A percentile compares a stretch with the other conserved stretches of the same genome.
These are phyloP conservation scores for Stagonosporopsis vannaccii DNA, from an alignment of 2,329 filamentous ascomycete species.

Conservation along the genomic window DNA sequence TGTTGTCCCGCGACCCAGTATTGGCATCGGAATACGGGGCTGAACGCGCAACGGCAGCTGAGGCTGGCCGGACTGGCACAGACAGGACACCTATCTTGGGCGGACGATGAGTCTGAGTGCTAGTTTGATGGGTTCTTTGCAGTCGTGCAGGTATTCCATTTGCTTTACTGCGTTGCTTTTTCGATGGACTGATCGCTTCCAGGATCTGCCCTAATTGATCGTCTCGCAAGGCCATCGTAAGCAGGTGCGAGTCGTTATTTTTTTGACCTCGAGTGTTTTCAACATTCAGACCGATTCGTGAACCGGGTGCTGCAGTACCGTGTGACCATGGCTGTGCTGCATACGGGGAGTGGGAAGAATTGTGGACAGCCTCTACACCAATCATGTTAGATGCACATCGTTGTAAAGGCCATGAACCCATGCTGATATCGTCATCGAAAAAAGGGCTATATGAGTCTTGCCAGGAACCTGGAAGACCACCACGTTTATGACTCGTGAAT, in stretches of 20 bases:
- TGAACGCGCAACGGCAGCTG: conserved; percentile 35
- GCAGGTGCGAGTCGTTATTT: conserved; percentile 14
- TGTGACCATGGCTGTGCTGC: conserved; percentile 21
- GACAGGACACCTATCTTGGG: conserved; percentile 26
- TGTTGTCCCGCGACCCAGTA: conserved; percentile 14
- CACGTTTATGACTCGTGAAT: conserved; percentile 6
- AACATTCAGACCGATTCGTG: not conserved
- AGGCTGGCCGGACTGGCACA: conserved; percentile 29
- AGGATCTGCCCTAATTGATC: conserved; percentile 41
- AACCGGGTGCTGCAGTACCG: not conserved
- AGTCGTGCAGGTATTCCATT: not conserved
- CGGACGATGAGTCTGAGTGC: conserved; percentile 18
- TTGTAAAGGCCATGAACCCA: conserved; percentile 26
- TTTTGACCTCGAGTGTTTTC: conserved; percentile 16
- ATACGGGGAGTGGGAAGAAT: conserved; percentile 6
- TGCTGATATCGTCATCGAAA: conserved; percentile 27
- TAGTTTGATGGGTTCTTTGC: conserved; percentile 9
- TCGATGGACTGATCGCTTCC: conserved; percentile 35
- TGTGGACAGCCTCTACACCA: not conserved
- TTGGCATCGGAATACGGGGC: conserved; percentile 33
- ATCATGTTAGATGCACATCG: conserved; percentile 3
- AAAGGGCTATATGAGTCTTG: conserved; percentile 21
- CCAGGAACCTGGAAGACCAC: conserved; percentile 20
- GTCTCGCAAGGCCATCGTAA: conserved; percentile 34
- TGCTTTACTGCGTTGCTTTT: conserved; percentile 66